Base-by-base conservation (phyloP, 2,329 filamentous ascomycete genomes). In the Arthroderma uncinatum region DNA sequence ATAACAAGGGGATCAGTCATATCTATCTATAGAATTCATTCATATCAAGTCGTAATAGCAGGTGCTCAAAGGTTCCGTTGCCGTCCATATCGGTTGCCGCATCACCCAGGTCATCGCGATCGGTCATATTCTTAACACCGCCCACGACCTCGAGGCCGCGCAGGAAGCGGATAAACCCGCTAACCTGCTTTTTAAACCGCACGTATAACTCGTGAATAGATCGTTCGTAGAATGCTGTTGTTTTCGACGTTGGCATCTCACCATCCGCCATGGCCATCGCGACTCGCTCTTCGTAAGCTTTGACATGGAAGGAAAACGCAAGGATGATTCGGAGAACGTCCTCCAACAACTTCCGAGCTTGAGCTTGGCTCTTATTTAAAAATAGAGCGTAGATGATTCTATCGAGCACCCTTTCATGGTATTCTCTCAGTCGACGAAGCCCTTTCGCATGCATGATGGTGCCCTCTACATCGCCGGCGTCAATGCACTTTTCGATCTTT, bases 271-370 rank as follows among this genome's bases (percentile, higher is more conserved):
- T 50, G 2, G 47, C 23, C 2, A 50, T 50, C 12, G n/a, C 47
- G 7, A 53, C 16, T 33, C 50, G 30, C 23, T 53, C 50, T 33
- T 39, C 12, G n/a, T 25, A 28, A 62, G 61, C 60, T 65, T 68
- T 61, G 53, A 66, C 70, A 36, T 71, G 60, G 44, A 70, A 66
- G 56, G 84, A 82, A 66, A 93, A 93, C 10, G 78, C 74, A 9
- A 95, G 73, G n/a, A 95, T 79, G 0, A 82, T 71, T 0, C 77
- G 75, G 61, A 94, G 92, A 1, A 92, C 86, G 16, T 87, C 85
- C 60, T 94, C 86, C 0, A 95, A 73, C 0, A 94, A 73, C 39
- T 79, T 80, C 61, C 90, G 76, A 0, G 90, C 81, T 1, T 87
- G 84, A 58, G 82, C 78, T 68, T 95, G 89, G 36, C 86, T 78